Evolutionary conservation across 345 rosid genomes (phyloP), one percentile per base, ranked within the genome.

Genomic region (Combretum micranthum): DNA sequence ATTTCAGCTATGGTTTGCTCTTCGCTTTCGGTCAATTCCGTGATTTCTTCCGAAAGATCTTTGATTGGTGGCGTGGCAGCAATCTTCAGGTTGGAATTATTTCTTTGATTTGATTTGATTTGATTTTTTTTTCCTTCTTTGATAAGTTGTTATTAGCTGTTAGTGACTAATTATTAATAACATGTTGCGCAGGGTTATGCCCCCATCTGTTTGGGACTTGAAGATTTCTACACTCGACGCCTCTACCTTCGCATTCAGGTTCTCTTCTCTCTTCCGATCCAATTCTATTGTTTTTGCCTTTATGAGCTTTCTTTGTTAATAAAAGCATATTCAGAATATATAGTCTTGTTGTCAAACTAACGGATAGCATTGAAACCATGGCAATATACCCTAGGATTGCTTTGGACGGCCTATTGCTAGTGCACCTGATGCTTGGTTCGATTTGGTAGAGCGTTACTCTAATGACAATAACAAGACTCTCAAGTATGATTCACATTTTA

Each of bases 381-480:
- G 48, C 43, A 23, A 19, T 37, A 4, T 22, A n/a, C 25, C 52
- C 25, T 75, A 90, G 96, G 97, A 85, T 54, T 90, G 97, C 72
- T 90, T 87, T 64, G 89, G 85, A 56, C 80, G 94, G 42, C 96
- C 97, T 0, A 85, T 90, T 20, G 65, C 91, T 1, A 87, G 97
- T 71, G 89, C 91, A 22, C 97, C 96, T 48, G 96, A 83, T 82
- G 87, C 94, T 22, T 87, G 94, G 96, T 62, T 87, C 70, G 89
- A 90, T 70, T 71, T 90, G 19, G 86, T 87, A 16, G 94, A 90
- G 64, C 85, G 96, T 56, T 75, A 55, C 69, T 90, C 97, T 50
- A 77, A 82, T 42, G 95, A 91, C 76, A 76, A 74, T 56, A 88
- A 88, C 70, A 88, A 88, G 81, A 88, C 95, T 46, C 65, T 91